Conservation (phyloP, 495 filamentous ascomycete genomes). For the Daldinia vernicosa region DNA sequence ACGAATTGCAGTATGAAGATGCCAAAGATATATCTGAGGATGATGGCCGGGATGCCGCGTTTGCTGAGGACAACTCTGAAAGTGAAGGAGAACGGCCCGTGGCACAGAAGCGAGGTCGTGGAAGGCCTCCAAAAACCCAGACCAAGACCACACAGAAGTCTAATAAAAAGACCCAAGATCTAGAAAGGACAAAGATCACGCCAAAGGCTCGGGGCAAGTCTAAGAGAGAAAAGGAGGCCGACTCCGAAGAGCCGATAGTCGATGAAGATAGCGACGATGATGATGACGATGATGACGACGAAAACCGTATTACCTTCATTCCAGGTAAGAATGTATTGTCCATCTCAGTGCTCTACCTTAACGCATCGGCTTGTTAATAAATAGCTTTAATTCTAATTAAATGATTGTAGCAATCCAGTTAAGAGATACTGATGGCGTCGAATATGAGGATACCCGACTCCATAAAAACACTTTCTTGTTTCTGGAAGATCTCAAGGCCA, state of each 20-base stretch:
- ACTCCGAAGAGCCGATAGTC: conserved; percentile 6
- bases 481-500: conserved; percentile 73
- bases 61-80: conserved; percentile 38
- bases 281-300: conserved; percentile 51
- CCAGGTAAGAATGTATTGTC: conserved; percentile 43
- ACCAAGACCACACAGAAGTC: conserved; percentile 18
- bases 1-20: conserved; percentile 40
- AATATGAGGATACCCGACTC: conserved; percentile 73
- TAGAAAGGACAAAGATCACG: neutral
- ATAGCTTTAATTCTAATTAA: conserved; percentile 8
- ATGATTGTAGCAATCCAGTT: conserved; percentile 52
- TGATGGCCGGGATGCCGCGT: conserved; percentile 42
- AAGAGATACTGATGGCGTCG: conserved; percentile 68
- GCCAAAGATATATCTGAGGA: conserved; percentile 26
- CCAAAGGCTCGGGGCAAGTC: neutral
- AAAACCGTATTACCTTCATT: conserved; percentile 62
- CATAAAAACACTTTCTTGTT: conserved; percentile 87
- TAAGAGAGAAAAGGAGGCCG: conserved; percentile 19
- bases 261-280: conserved; percentile 37
- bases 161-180: conserved; percentile 11
- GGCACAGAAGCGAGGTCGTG: conserved; percentile 34
- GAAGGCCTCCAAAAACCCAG: conserved; percentile 31
- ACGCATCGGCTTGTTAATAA: neutral
- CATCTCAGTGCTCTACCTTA: neutral
- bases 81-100: conserved; percentile 32